These are phyloP conservation scores for Mycena maculata DNA, from an alignment of 768 basidiomycete species.

Conservation along the genomic window DNA sequence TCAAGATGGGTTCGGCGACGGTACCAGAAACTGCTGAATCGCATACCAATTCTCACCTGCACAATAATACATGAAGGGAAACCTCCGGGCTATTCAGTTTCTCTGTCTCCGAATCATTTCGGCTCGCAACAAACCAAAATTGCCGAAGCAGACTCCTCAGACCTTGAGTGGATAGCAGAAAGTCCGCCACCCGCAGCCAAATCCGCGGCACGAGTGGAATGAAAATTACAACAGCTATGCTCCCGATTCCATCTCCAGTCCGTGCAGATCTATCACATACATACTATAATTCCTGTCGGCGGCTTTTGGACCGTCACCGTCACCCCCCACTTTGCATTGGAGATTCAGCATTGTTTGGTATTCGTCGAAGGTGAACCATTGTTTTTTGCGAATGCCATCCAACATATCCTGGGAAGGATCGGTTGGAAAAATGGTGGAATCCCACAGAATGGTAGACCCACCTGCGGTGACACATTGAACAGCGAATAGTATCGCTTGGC, in stretches of 20 bases:
- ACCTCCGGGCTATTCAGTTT: slow-evolving; percentile 42
- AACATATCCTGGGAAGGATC: slow-evolving; percentile 72
- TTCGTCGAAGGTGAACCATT: slow-evolving; percentile 87
- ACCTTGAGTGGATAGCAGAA: slow-evolving; percentile 26
- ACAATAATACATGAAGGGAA: slow-evolving; percentile 23
- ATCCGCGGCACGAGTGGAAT: slow-evolving; percentile 10
- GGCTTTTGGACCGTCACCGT: slow-evolving; percentile 62
- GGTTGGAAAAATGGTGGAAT: background rate
- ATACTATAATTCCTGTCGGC: slow-evolving; percentile 82
- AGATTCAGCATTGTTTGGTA: slow-evolving; percentile 92
- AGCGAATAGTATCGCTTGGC: slow-evolving; percentile 86
- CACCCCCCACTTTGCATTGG: slow-evolving; percentile 81
- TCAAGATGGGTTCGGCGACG: slow-evolving; percentile 63
- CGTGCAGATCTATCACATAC: slow-evolving; percentile 92
- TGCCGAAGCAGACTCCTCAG: background rate
- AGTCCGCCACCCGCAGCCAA: background rate
- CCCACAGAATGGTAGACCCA: slow-evolving; percentile 47
- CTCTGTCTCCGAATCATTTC: slow-evolving; percentile 41
- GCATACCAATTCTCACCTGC: slow-evolving; percentile 67
- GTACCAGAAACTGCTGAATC: slow-evolving; percentile 69
- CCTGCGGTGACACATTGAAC: slow-evolving; percentile 80
- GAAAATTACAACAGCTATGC: slow-evolving; percentile 32
- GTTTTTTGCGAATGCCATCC: slow-evolving; percentile 70
- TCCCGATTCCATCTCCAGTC: slow-evolving; percentile 68
- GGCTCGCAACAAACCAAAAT: background rate